Base-by-base conservation (phyloP, 768 basidiomycete species). In the Amanita pseudoporphyria region DNA sequence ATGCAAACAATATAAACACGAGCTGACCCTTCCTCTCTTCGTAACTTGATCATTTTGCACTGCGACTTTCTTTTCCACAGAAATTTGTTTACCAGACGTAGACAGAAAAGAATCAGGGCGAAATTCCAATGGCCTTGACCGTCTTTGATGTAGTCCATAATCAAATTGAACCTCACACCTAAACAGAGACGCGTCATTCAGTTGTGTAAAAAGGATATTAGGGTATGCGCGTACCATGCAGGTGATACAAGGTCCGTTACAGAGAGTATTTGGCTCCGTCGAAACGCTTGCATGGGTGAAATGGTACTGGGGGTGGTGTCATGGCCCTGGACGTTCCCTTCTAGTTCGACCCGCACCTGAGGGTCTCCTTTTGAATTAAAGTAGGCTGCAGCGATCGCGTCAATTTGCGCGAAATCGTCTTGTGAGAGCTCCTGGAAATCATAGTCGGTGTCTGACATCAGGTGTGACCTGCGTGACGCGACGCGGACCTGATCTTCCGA, bases 111-210 rank as follows among this genome's bases (percentile, higher is more conserved):
- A 66, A 9, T 63, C 51, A 0, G 84, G 85, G 16, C 86, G 73
- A 9, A 63, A 51, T 16, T 66, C 64, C 0, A 84, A 54, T 14
- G 73, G 77, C 38, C 62, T 70, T 38, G 69, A 64, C 18, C 84
- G 71, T 51, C 66, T 67, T 52, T 83, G 81, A 26, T 77, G 76
- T 35, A 88, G 67, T 2, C 84, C 77, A 58, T 89, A 89, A 55
- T 89, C 84, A 60, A 77, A 80, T 60, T 87, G 84, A 5, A 87
- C 73, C 58, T 87, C 87, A 57, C 87, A 89, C 87, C 87, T 87
- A 57, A 1, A 14, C 12, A 51, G 9, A 22, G 54, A 18, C 22
- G 28, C 40, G 19, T 33, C n/a, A 32, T 45, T 31, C 16, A 26
- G 13, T 6, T 37, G 38, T 28, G 26, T 4, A 28, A 28, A 28